A percentile compares a stretch with the other conserved stretches of the same genome.
phyloP scores from a whole-genome alignment of 1,284 basidiomycete genomes.

The Trichosporon sp. region DNA sequence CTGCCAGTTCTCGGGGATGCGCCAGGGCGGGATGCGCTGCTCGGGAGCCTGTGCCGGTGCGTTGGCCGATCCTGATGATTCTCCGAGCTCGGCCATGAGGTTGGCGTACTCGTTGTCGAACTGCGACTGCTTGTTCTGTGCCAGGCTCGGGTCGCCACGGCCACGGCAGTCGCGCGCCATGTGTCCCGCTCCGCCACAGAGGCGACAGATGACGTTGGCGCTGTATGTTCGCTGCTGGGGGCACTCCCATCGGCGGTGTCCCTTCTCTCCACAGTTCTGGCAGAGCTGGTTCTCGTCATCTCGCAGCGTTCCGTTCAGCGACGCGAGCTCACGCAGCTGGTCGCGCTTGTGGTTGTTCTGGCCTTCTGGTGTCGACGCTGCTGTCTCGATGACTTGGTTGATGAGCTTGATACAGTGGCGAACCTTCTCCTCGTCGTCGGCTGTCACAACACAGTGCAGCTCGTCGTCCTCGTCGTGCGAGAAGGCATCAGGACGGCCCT shows the following conservation, averaged over 20 bases:
- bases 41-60: constrained; percentile 29
- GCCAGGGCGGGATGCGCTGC: constrained; percentile 50
- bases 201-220: constrained; percentile 94
- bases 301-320: constrained; percentile 95
- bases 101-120: constrained; percentile 98
- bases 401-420: constrained; percentile 86
- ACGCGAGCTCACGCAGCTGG: constrained; percentile 95
- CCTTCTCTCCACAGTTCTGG: constrained; percentile 85
- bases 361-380: constrained; percentile 96
- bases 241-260: constrained; percentile 92
- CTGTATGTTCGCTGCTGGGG: constrained; percentile 93
- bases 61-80: constrained; percentile 53
- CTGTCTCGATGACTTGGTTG: constrained; percentile 97
- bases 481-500: constrained; percentile 84
- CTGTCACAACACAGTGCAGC: constrained; percentile 94
- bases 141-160: constrained; percentile 50
- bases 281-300: constrained; percentile 99
- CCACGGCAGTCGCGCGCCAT: constrained; percentile 91
- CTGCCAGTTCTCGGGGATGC: constrained; percentile 51
- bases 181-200: constrained; percentile 87
- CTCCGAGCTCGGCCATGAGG: constrained; percentile 96
- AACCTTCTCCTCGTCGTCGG: constrained; percentile 88
- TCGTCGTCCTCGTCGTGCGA: constrained; percentile 98
- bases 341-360: constrained; percentile 99
- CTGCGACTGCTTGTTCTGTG: constrained; percentile 46